Evolutionary conservation across 192 early-diverging fungal species (phyloP), one percentile per base, ranked within the genome.

Genomic region (Gryganskiella cystojenkinii): DNA sequence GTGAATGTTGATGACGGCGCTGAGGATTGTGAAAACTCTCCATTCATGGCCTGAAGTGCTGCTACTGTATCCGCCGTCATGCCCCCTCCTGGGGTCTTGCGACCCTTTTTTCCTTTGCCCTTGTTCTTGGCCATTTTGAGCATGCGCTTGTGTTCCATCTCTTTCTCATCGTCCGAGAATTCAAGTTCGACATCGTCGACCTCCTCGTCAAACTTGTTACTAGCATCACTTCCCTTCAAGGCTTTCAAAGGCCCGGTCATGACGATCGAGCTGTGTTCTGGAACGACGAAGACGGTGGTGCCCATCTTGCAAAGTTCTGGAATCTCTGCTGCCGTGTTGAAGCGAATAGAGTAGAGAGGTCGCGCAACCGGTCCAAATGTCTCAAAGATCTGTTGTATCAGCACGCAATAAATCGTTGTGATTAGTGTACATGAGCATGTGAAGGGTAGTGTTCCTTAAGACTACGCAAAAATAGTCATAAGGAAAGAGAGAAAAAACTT

Each of bases 161-260:
- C 97, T 53, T 91, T 73, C 66, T 99, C 97, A 76, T 99, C 97
- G 79, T 99, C 97, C 15, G 95, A 97, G 74, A 98, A 99, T 67
- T 97, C 96, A 78, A 94, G 74, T 24, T 94, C 92, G 61, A 92
- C 60, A 2, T 90, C 93, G 31, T 68, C 89, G 0, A 94, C 84
- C 64, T 99, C 98, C 83, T 99, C 98, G 64, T 99, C 98, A 71
- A 89, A 92, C 33, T 86, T 68, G 67, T 99, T 99, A 47, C 92
- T 94, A 4, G 98, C 98, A 84, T 99, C 98, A 0, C 87, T 89
- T 31, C 96, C 96, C 71, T 94, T 98, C 22, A 88, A 55, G 6
- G 68, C 62, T 37, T 85, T 83, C 33, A 99, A 80, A 15, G 75
- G 80, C 25, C 83, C 80, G 3, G 93, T 91, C 42, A 89, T 81